phyloP scores from a whole-genome alignment of 2,329 filamentous ascomycete species.

The Pyrenochaeta sp. region DNA sequence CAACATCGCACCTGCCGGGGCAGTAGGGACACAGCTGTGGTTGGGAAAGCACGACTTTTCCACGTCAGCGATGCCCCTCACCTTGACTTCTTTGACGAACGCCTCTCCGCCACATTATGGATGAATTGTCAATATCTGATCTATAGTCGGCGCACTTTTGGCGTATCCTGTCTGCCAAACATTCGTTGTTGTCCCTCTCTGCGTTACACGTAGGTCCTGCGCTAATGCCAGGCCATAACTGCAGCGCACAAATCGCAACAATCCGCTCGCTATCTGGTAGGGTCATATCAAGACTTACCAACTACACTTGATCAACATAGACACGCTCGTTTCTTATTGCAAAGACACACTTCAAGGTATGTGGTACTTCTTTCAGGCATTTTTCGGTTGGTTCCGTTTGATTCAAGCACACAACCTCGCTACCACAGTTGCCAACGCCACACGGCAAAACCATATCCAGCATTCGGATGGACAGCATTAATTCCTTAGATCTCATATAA shows the following conservation, averaged over 20 bases:
- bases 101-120: conserved; percentile 1
- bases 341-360: not conserved
- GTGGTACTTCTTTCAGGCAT: not conserved
- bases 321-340: not conserved
- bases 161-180: conserved; percentile 1
- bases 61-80: conserved; percentile 16
- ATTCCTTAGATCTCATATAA: not conserved
- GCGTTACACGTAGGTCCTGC: not conserved
- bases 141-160: not conserved
- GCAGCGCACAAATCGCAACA: not conserved
- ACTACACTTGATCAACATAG: not conserved
- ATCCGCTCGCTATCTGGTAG: not conserved
- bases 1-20: not conserved
- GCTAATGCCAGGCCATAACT: not conserved
- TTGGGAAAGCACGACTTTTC: conserved; percentile 10
- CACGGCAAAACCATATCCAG: not conserved
- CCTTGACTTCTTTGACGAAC: conserved; percentile 7
- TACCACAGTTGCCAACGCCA: not conserved
- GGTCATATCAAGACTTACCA: not conserved
- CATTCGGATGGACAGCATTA: not conserved
- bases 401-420: not conserved
- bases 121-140: not conserved
- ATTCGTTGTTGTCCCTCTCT: not conserved
- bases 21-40: conserved; percentile 12
- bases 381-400: not conserved